phyloP scores from a whole-genome alignment of 1,284 basidiomycete species.

The Anthracocystis panici-leucophaei region DNA sequence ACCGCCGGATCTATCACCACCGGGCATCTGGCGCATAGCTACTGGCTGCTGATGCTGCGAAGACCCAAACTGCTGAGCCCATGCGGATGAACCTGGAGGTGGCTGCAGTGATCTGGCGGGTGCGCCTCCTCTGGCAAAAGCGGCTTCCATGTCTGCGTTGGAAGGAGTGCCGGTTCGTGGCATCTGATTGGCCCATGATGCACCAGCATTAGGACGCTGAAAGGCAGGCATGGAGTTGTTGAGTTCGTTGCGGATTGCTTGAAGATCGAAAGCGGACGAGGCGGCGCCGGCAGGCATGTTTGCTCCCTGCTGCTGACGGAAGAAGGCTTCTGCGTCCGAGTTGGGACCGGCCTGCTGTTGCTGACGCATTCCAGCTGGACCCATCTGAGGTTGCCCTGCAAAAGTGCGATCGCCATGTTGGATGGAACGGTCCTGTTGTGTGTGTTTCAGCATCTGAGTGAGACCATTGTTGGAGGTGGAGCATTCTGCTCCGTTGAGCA shows the following conservation, averaged over 20 bases:
- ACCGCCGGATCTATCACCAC: constrained; percentile 18
- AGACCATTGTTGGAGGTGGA: constrained; percentile 86
- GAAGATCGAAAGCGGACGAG: constrained; percentile 57
- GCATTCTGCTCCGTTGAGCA: constrained; percentile 92
- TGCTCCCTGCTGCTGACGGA: constrained; percentile 54
- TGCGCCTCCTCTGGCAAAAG: constrained; percentile 41
- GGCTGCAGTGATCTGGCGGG: constrained; percentile 28
- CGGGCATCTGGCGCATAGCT: constrained; percentile 20
- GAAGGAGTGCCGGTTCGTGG: constrained; percentile 27
- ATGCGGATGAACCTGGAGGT: constrained; percentile 37
- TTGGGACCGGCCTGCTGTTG: constrained; percentile 44
- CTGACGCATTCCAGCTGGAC: constrained; percentile 37
- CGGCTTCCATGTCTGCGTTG: constrained; percentile 55
- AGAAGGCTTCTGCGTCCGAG: constrained; percentile 63
- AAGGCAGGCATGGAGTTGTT: constrained; percentile 31
- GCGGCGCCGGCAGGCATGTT: constrained; percentile 27
- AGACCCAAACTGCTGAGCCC: constrained; percentile 57
- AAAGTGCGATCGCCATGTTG: constrained; percentile 72
- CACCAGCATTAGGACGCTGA: constrained; percentile 30
- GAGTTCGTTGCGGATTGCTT: constrained; percentile 56
- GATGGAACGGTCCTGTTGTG: constrained; percentile 87
- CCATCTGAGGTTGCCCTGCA: constrained; percentile 40
- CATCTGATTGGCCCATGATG: constrained; percentile 64
- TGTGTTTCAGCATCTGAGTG: constrained; percentile 89
- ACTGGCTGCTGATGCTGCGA: constrained; percentile 25